phyloP scores from a whole-genome alignment of 192 early-diverging fungal species.

The Coemansia sp. region DNA sequence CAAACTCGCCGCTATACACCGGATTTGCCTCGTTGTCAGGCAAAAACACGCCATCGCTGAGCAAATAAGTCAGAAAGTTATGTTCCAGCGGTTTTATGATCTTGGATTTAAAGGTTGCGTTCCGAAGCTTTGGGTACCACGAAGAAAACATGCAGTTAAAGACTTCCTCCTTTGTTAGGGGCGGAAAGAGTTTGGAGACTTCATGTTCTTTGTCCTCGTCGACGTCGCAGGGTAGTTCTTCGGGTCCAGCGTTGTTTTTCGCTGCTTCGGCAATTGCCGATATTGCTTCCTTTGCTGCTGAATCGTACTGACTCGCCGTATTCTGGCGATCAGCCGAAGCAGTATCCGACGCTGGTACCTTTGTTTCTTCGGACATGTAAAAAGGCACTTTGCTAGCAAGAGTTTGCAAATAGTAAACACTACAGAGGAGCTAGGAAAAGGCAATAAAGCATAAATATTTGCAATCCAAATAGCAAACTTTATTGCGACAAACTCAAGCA shows the following conservation, averaged over 20 bases:
- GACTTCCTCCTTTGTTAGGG: conserved; percentile 65
- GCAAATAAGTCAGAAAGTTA: conserved; percentile 83
- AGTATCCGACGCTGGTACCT: background rate
- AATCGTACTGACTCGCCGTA: background rate
- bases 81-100: conserved; percentile 71
- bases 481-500: background rate
- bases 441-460: too few relatives aligned
- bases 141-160: conserved; percentile 71
- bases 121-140: conserved; percentile 77
- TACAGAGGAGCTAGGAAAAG: too few relatives aligned
- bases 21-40: conserved; percentile 63
- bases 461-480: too few relatives aligned
- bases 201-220: conserved; percentile 6
- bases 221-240: background rate
- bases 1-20: conserved; percentile 27
- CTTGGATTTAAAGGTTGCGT: conserved; percentile 70
- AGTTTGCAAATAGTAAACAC: too few relatives aligned
- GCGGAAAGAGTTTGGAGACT: conserved; percentile 48
- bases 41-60: conserved; percentile 83
- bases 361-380: background rate
- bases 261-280: conserved; percentile 2
- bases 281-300: conserved; percentile 5
- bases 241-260: background rate
- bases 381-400: background rate
- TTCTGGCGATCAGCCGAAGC: background rate